Evolutionary conservation across 2,329 filamentous ascomycete genomes (phyloP), one percentile per base, ranked within the genome.

Genomic region (Fusarium sp.): DNA sequence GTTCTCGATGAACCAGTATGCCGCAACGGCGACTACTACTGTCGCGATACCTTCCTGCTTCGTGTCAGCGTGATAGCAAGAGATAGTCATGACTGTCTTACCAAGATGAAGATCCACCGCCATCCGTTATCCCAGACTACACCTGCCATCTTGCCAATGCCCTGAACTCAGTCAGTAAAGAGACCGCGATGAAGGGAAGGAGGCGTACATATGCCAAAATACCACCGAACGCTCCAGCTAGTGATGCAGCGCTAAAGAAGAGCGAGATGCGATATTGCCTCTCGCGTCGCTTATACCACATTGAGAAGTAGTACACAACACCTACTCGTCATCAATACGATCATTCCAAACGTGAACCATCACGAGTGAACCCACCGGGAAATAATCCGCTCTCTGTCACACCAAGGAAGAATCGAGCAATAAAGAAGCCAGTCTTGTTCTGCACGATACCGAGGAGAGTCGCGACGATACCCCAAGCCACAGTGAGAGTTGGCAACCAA

Each of bases 1-100:
- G 79, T 93, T 91, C 59, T 90, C 85, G n/a, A 93, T 88, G 78
- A 92, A 90, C 78, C 85, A 88, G 78, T 88, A 88, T 15, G 86
- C 82, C 12, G 78, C 78, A 18, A 85, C 60, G 1, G 87, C 83
- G 0, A 90, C 83, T 1, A 89, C 45, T 0, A 89, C 85, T 0
- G 88, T 90, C 3, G 83, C 84, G 6, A 89, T 84, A 4, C 88
- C 89, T 74, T 90, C 89, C 83, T 85, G 21, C 9, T 16, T 41
- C 12, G 3, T 9, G 38, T 39, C 38, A 39, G 37, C 8, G 10
- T 19, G 18, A 12, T 12, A 3, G 10, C 18, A 19, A 37, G 16
- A 37, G 35, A 19, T 4, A 18, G 1, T 7, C 19, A 19, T 2
- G 10, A 11, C 10, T 4, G 10, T 2, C 18, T 72, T 70, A 89